A percentile compares a stretch with the other conserved stretches of the same genome.
phyloP scores from a whole-genome alignment of 2,329 filamentous ascomycete species.

The Passalora sequoiae region DNA sequence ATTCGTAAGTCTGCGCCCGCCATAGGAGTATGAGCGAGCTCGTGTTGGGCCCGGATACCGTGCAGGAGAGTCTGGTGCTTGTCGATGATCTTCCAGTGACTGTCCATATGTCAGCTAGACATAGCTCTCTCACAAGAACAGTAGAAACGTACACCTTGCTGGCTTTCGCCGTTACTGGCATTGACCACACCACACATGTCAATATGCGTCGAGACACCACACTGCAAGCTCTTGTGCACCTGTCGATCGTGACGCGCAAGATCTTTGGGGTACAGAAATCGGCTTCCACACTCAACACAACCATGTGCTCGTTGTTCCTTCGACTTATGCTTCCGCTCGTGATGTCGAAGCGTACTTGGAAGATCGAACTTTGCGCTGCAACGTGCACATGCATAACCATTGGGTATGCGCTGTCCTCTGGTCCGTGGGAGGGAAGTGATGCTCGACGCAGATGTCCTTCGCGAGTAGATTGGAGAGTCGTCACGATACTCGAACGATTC shows the following conservation, averaged over 20 bases:
- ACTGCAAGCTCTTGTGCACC: constrained; percentile 3
- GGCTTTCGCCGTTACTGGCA: neutral
- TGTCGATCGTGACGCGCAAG: constrained; percentile 3
- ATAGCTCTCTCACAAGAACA: neutral
- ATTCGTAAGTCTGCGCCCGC: neutral
- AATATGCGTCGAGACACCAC: too few species aligned
- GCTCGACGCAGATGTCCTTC: neutral
- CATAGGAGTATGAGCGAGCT: too few species aligned
- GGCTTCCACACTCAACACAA: constrained; percentile 3
- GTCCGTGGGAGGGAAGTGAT: neutral
- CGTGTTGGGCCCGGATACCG: too few species aligned
- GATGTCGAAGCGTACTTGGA: constrained; percentile 6
- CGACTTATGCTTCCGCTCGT: constrained; percentile 6
- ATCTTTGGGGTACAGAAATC: constrained; percentile 10
- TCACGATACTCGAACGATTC: neutral
- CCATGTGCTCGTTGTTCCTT: constrained; percentile 6
- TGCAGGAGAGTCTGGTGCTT: too few species aligned
- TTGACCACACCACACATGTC: neutral
- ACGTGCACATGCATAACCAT: constrained; percentile 4
- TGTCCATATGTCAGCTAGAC: neutral
- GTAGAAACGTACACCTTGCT: neutral
- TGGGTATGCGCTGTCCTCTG: neutral
- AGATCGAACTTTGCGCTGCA: constrained; percentile 5
- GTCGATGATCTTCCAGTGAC: too few species aligned
- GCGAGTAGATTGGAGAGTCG: neutral